Evolutionary conservation across 768 basidiomycete species (phyloP).

Genomic region (Xerocomellus amylosporus): DNA sequence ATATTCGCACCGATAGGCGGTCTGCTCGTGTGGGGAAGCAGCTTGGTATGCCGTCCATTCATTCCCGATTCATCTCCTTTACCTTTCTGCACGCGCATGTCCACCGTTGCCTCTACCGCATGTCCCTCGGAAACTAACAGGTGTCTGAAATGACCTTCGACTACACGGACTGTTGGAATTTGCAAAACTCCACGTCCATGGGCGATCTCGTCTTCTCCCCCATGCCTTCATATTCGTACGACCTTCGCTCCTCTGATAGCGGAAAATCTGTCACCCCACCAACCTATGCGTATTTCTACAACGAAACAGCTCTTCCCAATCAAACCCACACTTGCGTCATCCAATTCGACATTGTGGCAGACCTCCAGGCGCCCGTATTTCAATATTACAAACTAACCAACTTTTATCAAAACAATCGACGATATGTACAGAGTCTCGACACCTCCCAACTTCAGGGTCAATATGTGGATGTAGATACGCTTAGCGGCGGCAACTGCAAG

Average conservation of each 20-base stretch:
- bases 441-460: constrained; percentile 83
- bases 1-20: constrained; percentile 96
- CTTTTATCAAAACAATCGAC: constrained; percentile 97
- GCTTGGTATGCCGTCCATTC: constrained; percentile 44
- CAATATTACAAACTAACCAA: constrained; percentile 97
- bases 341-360: constrained; percentile 77
- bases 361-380: constrained; percentile 72
- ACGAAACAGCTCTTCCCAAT: constrained; percentile 43
- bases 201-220: constrained; percentile 39
- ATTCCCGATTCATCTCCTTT: constrained; percentile 22
- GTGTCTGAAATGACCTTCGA: constrained; percentile 94
- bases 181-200: constrained; percentile 37
- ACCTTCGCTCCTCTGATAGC: constrained; percentile 58
- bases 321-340: constrained; percentile 66
- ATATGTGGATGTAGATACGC: constrained; percentile 41
- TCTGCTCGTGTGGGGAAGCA: constrained; percentile 88
- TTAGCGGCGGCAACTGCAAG: constrained; percentile 82
- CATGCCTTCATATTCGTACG: constrained; percentile 66
- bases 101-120: too few species aligned
- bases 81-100: constrained; percentile 1
- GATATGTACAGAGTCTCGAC: constrained; percentile 92
- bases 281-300: constrained; percentile 70
- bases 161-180: constrained; percentile 88
- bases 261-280: constrained; percentile 51
- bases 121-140: constrained; percentile 31